These are phyloP conservation scores for Arctostaphylos glauca DNA, from an alignment of 148 eudicot species.

Conservation along the genomic window DNA sequence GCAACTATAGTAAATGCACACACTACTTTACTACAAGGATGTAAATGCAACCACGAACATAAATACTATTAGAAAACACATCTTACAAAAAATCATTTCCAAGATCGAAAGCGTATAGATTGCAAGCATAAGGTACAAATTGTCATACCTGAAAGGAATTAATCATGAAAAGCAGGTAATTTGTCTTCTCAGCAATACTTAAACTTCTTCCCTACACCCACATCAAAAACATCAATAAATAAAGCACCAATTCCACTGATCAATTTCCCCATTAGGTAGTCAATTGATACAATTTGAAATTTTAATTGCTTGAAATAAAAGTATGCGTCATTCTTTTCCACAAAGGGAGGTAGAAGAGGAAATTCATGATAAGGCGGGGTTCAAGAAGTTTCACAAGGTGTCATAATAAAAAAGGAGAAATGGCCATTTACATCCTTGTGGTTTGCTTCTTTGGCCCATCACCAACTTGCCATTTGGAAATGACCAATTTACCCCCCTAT, in stretches of 20 bases:
- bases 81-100: not conserved
- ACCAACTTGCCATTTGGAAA: too few species aligned
- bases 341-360: not conserved
- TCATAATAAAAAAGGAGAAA: not conserved
- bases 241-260: not conserved
- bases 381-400: not conserved
- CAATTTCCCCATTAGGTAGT: not conserved
- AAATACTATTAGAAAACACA: not conserved
- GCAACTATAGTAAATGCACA: not conserved
- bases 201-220: constrained; percentile 67
- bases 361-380: not conserved
- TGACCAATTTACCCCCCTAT: too few species aligned
- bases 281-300: not conserved
- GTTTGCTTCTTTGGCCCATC: too few species aligned
- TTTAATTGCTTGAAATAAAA: not conserved
- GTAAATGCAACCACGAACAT: not conserved
- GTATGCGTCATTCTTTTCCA: not conserved
- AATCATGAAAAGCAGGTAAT: constrained; percentile 95
- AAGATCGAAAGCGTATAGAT: not conserved
- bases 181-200: constrained; percentile 89
- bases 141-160: constrained; percentile 85
- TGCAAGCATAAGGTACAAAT: constrained; percentile 7
- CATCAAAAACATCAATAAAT: constrained; percentile 8
- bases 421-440: too few species aligned
- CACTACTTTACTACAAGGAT: not conserved